Percentiles rank a stretch among this genome's conserved stretches.
phyloP scores from a whole-genome alignment of 176 grass and related monocot genomes.

The Cenchrus purpureus region DNA sequence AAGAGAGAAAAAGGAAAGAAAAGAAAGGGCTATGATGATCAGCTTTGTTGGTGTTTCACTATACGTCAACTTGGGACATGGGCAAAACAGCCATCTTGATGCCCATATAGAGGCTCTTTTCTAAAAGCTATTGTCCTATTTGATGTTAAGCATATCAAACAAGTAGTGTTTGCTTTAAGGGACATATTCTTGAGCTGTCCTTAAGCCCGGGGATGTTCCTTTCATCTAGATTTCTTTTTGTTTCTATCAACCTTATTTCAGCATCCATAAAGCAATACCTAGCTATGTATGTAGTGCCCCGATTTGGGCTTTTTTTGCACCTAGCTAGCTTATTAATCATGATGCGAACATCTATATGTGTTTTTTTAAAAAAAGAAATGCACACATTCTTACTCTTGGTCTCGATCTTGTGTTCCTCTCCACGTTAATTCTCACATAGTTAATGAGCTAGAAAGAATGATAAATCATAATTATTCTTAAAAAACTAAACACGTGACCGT shows the following conservation, averaged over 20 bases:
- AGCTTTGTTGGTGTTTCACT: conserved; percentile 47
- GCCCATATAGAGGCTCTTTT: conserved; percentile 47
- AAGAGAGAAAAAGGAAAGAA: neutral
- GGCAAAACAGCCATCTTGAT: conserved; percentile 41
- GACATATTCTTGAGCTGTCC: conserved; percentile 58
- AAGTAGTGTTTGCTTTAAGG: conserved; percentile 57
- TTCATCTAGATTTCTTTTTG: conserved; percentile 57
- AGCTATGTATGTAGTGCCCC: conserved; percentile 35
- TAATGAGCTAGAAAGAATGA: neutral
- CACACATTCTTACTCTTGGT: neutral
- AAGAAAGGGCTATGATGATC: conserved; percentile 12
- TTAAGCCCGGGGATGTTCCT: conserved; percentile 48
- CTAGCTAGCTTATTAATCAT: neutral
- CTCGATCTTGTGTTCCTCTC: neutral
- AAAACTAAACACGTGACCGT: neutral
- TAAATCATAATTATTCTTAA: too few species aligned
- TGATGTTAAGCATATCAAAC: conserved; percentile 48
- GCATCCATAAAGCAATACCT: conserved; percentile 39
- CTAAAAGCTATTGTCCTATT: conserved; percentile 22
- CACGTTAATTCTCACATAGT: neutral
- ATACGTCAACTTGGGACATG: conserved; percentile 32
- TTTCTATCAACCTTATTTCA: conserved; percentile 45
- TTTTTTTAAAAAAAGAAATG: neutral
- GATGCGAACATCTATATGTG: neutral
- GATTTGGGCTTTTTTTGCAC: conserved; percentile 8